Base-by-base conservation (phyloP, 805 yeast species). In the Kuraishia ogatae region DNA sequence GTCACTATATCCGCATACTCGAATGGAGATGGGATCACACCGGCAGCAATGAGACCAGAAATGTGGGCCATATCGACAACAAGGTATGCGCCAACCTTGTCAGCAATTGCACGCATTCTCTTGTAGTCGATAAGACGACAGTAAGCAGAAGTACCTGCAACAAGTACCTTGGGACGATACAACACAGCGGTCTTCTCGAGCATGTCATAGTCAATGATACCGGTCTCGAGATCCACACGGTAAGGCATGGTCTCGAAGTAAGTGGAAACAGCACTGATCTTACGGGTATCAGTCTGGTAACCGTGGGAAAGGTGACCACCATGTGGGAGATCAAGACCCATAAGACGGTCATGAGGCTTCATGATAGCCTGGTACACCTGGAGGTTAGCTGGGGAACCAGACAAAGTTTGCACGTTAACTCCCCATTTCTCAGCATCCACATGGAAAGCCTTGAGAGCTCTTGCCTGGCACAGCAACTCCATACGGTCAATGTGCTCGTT, bases 221-320 rank as follows among this genome's bases (percentile, higher is more conserved):
- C 99, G 59, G 99, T 94, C 64, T 81, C 84, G 68, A 85, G 86
- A 68, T 94, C 81, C 57, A 94, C 92, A 74, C 97, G 85, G 81
- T 94, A 94, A 53, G 99, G 99, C 96, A 94, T 91, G 59, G 98
- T 93, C 78, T 92, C 96, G 72, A 94, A 94, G 73, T 94, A 94
- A 61, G 94, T 93, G 52, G 98, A 91, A 56, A 94, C 93, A 58
- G 91, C 96, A 60, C 97, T 89, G 70, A 94, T 94, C 79, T 92
- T 92, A 73, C 93, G 83, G 63, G 90, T 77, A 65, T 86, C 91
- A 56, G 98, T 93, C 73, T 94, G 98, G 77, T 94, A 94, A 64
- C 99, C 99, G 74, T 94, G 99, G 55, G 97, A 90, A 72, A 94
- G 81, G 73, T 94, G 99, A 66, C 99, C 99, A 67, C 99, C 99